Base-by-base conservation (phyloP, 1,139 yeast genomes). In the Candida sojae region DNA sequence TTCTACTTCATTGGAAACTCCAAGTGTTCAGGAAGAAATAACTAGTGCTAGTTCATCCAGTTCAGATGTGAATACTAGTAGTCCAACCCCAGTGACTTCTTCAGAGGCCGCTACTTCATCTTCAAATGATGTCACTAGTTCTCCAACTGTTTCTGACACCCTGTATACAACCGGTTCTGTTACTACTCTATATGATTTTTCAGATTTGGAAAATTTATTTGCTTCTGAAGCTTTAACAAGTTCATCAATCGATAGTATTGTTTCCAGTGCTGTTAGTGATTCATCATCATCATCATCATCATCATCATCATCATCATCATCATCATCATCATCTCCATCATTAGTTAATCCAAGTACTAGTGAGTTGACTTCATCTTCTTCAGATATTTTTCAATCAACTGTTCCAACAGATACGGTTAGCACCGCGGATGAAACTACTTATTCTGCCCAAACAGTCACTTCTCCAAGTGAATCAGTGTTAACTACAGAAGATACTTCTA, bases 271-370 rank as follows among this genome's bases (percentile, higher is more conserved):
- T 26, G 13, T 8, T 7, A 8, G n/a, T 4, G 37, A 23, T 25
- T 2, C 31, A 11, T 25, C 39, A 11, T 36, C 39, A n/a, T 36
- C 39, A 1, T 31, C 39, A 25, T 36, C 30, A 6, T 36, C n/a
- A n/a, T n/a, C n/a, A n/a, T n/a, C n/a, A n/a, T n/a, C n/a, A n/a
- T n/a, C n/a, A n/a, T n/a, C n/a, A n/a, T n/a, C n/a, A n/a, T n/a
- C n/a, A n/a, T 2, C 31, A 11, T 25, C 39, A 11, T 36, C 39
- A n/a, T 36, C 39, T 3, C 39, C 39, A 25, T 36, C 30, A 6
- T 36, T 36, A 12, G 39, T 36, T 36, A 30, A 25, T 4, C 39
- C 39, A 36, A 25, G 30, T 26, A 36, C 39, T 28, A 36, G 39
- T 36, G 21, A 30, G 9, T 23, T 40, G 26, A 35, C 32, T 35